phyloP scores from a whole-genome alignment of 2,329 filamentous ascomycete species.

The Fusarium sp. region DNA sequence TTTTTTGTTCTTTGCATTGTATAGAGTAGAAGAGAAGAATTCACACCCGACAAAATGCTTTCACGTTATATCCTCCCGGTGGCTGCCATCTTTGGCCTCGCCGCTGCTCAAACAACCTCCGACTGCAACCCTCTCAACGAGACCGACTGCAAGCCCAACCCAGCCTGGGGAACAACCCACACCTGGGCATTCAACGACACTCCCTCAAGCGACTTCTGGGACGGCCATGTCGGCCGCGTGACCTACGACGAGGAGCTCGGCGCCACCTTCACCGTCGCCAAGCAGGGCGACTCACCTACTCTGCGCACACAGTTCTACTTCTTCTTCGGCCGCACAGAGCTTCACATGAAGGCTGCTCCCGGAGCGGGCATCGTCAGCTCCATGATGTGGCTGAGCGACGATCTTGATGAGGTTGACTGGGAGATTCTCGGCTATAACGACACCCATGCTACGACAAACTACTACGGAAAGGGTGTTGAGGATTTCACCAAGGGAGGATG shows the following conservation, averaged over 20 bases:
- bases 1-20: conserved; percentile 1
- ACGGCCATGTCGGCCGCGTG: conserved; percentile 71
- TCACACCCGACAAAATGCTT: conserved; percentile 37
- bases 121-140: conserved; percentile 80
- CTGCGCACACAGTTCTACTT: conserved; percentile 85
- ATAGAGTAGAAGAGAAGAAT: neutral
- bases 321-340: conserved; percentile 84
- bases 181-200: conserved; percentile 73
- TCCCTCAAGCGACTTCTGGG: conserved; percentile 70
- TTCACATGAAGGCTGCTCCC: conserved; percentile 78
- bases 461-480: conserved; percentile 79
- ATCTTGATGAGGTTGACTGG: conserved; percentile 90
- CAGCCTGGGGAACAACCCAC: conserved; percentile 74
- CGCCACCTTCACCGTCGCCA: conserved; percentile 76
- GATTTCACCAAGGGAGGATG: conserved; percentile 71
- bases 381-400: conserved; percentile 85
- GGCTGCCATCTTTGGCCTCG: conserved; percentile 58
- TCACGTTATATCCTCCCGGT: conserved; percentile 46
- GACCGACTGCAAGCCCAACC: conserved; percentile 74
- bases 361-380: conserved; percentile 83
- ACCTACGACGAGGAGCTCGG: conserved; percentile 70
- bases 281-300: conserved; percentile 80
- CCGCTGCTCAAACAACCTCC: conserved; percentile 78
- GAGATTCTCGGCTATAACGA: conserved; percentile 79
- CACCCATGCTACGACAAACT: conserved; percentile 76